Percentiles rank a stretch among this genome's conserved stretches.
Conservation (phyloP, 768 basidiomycete species). For the Gyrodon lividus region DNA sequence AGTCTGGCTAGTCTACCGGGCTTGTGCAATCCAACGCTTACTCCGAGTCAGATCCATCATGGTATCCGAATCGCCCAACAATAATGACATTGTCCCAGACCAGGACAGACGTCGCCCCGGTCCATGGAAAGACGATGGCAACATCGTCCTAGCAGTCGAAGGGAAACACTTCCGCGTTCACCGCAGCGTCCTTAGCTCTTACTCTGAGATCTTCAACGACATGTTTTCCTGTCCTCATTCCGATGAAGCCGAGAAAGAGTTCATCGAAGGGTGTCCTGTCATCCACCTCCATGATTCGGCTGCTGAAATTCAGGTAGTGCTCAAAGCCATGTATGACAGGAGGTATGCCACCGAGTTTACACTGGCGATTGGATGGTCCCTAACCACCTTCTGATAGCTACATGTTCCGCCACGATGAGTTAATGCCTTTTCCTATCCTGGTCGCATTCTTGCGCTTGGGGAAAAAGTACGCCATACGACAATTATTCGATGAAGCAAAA, state of each 20-base stretch:
- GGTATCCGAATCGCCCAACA: too few species aligned
- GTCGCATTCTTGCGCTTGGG: constrained; percentile 13
- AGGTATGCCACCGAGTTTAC: constrained; percentile 1
- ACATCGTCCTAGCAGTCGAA: constrained; percentile 26
- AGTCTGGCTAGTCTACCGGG: too few species aligned
- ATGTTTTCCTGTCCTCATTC: constrained; percentile 23
- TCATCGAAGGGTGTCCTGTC: constrained; percentile 22
- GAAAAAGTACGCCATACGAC: constrained; percentile 14
- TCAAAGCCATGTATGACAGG: constrained; percentile 21
- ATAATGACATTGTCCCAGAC: not conserved
- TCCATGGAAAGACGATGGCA: constrained; percentile 32
- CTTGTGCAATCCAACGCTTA: too few species aligned
- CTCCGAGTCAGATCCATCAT: too few species aligned
- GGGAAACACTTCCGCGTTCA: constrained; percentile 33
- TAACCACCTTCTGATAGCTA: constrained; percentile 4
- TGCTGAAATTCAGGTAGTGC: constrained; percentile 14
- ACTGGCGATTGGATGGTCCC: too few species aligned
- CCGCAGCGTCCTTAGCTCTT: constrained; percentile 21
- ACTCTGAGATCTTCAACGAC: constrained; percentile 33
- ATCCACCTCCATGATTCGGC: constrained; percentile 14
- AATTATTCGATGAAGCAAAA: constrained; percentile 10
- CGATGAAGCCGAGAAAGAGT: not conserved
- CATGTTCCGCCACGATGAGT: not conserved
- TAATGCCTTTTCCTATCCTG: constrained; percentile 14
- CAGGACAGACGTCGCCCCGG: constrained; percentile 1